These are phyloP conservation scores for Lophium mytilinum DNA, from an alignment of 495 filamentous ascomycete genomes.

Conservation along the genomic window DNA sequence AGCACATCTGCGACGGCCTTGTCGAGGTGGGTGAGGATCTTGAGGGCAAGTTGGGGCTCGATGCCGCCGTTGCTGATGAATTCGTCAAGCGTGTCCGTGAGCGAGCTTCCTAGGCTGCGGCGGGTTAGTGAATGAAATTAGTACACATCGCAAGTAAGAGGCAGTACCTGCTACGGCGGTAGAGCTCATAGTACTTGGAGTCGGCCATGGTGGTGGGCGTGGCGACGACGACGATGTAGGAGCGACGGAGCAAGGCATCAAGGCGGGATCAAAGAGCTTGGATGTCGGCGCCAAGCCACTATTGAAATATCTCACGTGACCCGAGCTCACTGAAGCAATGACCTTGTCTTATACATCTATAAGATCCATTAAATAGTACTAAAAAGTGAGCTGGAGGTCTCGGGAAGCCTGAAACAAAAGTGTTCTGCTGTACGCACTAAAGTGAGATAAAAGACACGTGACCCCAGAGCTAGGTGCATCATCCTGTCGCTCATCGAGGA, in stretches of 20 bases:
- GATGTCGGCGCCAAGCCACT: background rate
- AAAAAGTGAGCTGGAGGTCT: too few relatives aligned
- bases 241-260: background rate
- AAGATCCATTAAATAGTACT: too few relatives aligned
- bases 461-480: constrained; percentile 1
- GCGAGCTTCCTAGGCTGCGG: constrained; percentile 75
- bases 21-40: constrained; percentile 90
- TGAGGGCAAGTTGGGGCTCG: constrained; percentile 97
- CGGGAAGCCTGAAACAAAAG: too few relatives aligned
- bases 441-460: too few relatives aligned
- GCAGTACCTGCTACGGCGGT: constrained; percentile 86
- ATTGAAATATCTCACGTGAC: background rate
- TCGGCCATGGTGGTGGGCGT: constrained; percentile 26
- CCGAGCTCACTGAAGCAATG: constrained; percentile 2
- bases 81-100: constrained; percentile 95
- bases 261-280: background rate
- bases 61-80: constrained; percentile 87
- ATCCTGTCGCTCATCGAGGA: constrained; percentile 4
- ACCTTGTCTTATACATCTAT: too few relatives aligned
- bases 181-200: constrained; percentile 78
- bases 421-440: too few relatives aligned
- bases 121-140: constrained; percentile 10
- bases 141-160: background rate
- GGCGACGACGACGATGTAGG: background rate
- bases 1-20: constrained; percentile 79